Conservation (phyloP, 2,329 filamentous ascomycete genomes). For the Alternaria brassicicola region DNA sequence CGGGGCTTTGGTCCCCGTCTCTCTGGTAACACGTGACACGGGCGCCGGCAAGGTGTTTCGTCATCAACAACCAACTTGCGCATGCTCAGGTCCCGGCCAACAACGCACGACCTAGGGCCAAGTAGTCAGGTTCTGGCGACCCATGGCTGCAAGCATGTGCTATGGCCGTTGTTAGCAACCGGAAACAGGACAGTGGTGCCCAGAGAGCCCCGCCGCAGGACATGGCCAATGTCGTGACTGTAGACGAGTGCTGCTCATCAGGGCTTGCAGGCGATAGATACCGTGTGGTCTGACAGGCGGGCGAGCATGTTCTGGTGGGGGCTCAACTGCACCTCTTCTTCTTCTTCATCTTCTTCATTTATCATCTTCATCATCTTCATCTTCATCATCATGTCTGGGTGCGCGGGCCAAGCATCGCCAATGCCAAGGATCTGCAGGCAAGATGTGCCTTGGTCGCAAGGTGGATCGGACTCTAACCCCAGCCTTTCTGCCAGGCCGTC, state of each 20-base stretch:
- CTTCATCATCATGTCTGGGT: constrained; percentile 9
- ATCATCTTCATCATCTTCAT: too few relatives aligned
- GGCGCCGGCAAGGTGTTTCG: constrained; percentile 23
- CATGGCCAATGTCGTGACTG: constrained; percentile 15
- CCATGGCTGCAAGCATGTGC: constrained; percentile 22
- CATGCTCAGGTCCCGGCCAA: constrained; percentile 19
- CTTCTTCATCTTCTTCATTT: too few relatives aligned
- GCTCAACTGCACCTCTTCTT: constrained; percentile 15
- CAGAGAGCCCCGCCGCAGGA: constrained; percentile 19
- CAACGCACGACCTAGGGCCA: not conserved
- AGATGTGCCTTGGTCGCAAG: constrained; percentile 20
- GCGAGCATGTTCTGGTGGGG: not conserved
- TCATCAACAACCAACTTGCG: constrained; percentile 18
- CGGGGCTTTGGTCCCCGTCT: constrained; percentile 9
- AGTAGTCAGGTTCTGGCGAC: constrained; percentile 8
- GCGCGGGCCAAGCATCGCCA: constrained; percentile 16
- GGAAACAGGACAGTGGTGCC: constrained; percentile 20
- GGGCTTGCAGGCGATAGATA: not conserved
- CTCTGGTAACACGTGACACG: constrained; percentile 40
- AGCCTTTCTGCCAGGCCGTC: constrained; percentile 32
- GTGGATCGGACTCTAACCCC: constrained; percentile 41
- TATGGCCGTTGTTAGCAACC: constrained; percentile 19
- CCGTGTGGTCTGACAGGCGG: constrained; percentile 25
- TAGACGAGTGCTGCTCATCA: constrained; percentile 13
- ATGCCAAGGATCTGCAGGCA: constrained; percentile 25